Evolutionary conservation across 164 flowering plant species (phyloP), one percentile per base, ranked within the genome.

Genomic region (Piper betle): DNA sequence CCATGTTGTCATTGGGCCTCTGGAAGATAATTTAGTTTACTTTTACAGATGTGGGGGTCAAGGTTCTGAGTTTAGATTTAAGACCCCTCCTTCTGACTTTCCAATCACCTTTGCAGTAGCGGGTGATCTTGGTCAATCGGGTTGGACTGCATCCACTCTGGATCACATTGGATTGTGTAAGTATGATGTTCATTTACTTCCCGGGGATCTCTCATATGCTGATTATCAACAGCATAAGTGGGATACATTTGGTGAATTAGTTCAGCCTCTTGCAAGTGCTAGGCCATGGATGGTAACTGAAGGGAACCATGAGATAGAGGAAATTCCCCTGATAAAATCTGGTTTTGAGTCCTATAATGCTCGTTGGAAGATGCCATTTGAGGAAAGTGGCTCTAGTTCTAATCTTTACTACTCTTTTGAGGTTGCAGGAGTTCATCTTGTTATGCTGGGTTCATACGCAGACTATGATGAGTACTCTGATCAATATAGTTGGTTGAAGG

Each of bases 271-370:
- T 69, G 96, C 98, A 2, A 93, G 97, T 72, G 65, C 83, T 19
- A 84, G 89, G 74, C 94, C 97, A 8, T 93, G 98, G 97, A 93
- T 93, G 97, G 99, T 90, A 43, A 90, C 96, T 37, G 69, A 93
- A 75, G 97, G 99, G 25, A 90, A 93, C 77, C 97, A 90, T 75
- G 97, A 90, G 74, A 69, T 75, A 69, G 97, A 93, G 72, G 53
- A 55, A 25, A 85, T 90, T 64, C 96, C 86, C 15, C 61, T 90
- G 4, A 6, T 90, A 3, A 78, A 70, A 62, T 81, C 76, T 59
- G 81, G 82, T 8, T 90, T 90, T 73, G 68, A 60, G 60, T 74
- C 99, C 33, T 93, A 90, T 63, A 93, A 93, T 81, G 79, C 97
- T 12, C 74, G 99, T 62, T 90, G 99, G 99, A 88, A 82, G 71